Evolutionary conservation across 2,329 filamentous ascomycete genomes (phyloP), one percentile per base, ranked within the genome.

Genomic region (Fusarium sp.): DNA sequence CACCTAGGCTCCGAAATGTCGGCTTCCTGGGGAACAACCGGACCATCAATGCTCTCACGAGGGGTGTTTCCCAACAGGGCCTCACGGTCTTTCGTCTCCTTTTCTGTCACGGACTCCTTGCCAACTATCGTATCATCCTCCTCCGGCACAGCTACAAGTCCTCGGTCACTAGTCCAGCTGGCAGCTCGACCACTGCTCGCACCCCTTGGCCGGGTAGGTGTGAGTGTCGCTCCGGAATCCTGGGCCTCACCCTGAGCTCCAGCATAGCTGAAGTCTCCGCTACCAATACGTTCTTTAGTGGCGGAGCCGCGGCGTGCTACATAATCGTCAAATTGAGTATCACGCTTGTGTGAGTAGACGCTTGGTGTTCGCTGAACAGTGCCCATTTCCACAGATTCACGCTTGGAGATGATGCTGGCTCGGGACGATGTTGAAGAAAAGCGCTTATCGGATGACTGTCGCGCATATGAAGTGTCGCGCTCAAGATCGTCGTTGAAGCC

Each of bases 241-340:
- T 69, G 60, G 18, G 14, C n/a, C 17, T 66, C 66, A n/a, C 49
- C 51, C 18, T 53, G 61, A n/a, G 45, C 56, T 31, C 66, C 69
- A 6, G 51, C 36, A 63, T 76, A 76, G 18, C 75, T 75, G 47
- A 77, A 78, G 39, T 79, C 79, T 39, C 74, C 71, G 40, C 75
- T 75, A 5, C 77, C 56, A 3, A 70, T 75, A 14, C 72, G 71
- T 35, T 70, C 70, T 13, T 68, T 63, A 17, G 69, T 60, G 42
- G 64, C 58, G 3, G 76, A 76, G 54, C 67, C 66, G 13, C 77
- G 76, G 11, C 76, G 77, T 23, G 77, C 77, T 18, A 82, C 68
- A 69, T 82, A 84, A 7, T 80, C 78, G 47, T 84, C 83, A 58
- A 84, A 85, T 54, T 81, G 77, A 6, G 82, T 84, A 52, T 83